Conservation (phyloP, 306 rosid genomes). For the Phaseolus lunatus region DNA sequence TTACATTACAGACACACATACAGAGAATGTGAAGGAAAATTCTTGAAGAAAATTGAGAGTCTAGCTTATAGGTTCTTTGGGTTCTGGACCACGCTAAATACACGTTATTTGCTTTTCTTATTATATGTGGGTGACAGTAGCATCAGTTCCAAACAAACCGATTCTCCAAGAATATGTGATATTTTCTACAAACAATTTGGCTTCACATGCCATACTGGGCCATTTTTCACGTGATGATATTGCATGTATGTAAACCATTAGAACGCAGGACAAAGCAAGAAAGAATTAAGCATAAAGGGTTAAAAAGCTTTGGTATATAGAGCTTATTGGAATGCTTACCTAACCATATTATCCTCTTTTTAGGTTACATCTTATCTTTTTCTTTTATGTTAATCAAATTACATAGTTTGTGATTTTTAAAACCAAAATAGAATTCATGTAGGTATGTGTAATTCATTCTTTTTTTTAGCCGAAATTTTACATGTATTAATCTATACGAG, state of each 20-base stretch:
- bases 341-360: too few species aligned
- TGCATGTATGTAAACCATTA: background rate
- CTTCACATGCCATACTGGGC: constrained; percentile 27
- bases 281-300: background rate
- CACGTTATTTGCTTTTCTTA: background rate
- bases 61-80: background rate
- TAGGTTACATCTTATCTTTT: too few species aligned
- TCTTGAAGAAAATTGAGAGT: background rate
- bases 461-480: too few species aligned
- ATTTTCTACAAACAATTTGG: background rate
- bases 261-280: background rate
- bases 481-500: too few species aligned
- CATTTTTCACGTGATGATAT: constrained; percentile 16
- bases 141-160: background rate
- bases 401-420: too few species aligned
- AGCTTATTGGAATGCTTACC: too few species aligned
- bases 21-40: background rate
- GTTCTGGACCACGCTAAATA: constrained; percentile 34
- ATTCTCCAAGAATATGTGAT: background rate
- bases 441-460: too few species aligned
- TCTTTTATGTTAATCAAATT: too few species aligned
- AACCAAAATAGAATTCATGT: too few species aligned
- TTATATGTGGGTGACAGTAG: constrained; percentile 15
- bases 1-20: background rate
- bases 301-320: too few species aligned